These are phyloP conservation scores for Pythium insidiosum DNA, from an alignment of 352 stramenopile species.

Conservation along the genomic window DNA sequence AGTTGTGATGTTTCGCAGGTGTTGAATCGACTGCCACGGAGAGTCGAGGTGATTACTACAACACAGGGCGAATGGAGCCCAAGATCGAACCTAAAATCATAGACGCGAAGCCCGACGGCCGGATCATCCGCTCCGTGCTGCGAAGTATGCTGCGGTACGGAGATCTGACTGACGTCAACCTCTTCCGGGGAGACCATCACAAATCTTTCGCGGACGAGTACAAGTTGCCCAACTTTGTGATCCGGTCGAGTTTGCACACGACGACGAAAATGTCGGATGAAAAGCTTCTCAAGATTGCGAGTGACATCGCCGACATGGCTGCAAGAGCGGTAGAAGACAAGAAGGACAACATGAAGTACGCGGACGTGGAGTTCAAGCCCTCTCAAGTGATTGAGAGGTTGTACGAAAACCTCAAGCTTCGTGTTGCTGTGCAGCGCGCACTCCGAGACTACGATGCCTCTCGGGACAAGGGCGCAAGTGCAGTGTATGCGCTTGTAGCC, in stretches of 20 bases:
- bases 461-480: constrained; percentile 25
- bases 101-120: constrained; percentile 42
- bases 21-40: too few relatives aligned
- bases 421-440: constrained; percentile 71
- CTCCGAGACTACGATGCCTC: constrained; percentile 36
- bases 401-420: constrained; percentile 83
- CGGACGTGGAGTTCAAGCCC: constrained; percentile 66
- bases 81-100: constrained; percentile 29
- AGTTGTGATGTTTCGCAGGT: too few relatives aligned
- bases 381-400: constrained; percentile 72
- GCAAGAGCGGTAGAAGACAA: constrained; percentile 47
- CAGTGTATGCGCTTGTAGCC: constrained; percentile 60
- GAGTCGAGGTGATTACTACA: too few relatives aligned
- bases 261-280: constrained; percentile 53
- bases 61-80: constrained; percentile 25
- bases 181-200: constrained; percentile 28
- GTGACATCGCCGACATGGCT: constrained; percentile 50
- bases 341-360: constrained; percentile 71
- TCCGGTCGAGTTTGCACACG: constrained; percentile 44
- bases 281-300: constrained; percentile 39
- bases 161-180: constrained; percentile 64
- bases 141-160: constrained; percentile 69
- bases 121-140: constrained; percentile 62
- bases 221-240: constrained; percentile 68
- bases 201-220: constrained; percentile 70